Evolutionary conservation across 768 basidiomycete genomes (phyloP).

Genomic region (Tubosaeta sp.): DNA sequence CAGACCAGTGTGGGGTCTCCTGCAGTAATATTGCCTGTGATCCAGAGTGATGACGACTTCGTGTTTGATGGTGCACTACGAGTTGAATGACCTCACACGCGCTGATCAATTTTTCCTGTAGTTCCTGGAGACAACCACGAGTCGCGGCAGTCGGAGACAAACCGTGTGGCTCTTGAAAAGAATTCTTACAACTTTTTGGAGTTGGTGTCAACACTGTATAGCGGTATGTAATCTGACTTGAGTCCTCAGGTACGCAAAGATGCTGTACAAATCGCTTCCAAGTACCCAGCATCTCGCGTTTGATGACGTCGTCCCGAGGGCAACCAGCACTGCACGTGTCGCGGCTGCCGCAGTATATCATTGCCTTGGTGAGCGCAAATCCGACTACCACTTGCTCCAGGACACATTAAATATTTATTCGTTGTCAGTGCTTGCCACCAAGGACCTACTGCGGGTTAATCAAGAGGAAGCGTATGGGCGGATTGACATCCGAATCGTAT

Average conservation of each 20-base stretch:
- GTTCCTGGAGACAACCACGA: slow-evolving; percentile 35
- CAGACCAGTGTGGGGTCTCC: slow-evolving; percentile 48
- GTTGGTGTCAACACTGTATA: slow-evolving; percentile 36
- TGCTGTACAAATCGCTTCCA: slow-evolving; percentile 64
- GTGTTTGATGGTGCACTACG: slow-evolving; percentile 54
- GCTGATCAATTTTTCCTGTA: slow-evolving; percentile 17
- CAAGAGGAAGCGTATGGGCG: slow-evolving; percentile 60
- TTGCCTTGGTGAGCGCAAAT: slow-evolving; percentile 58
- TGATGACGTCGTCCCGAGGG: slow-evolving; percentile 59
- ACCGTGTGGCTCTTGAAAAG: slow-evolving; percentile 60
- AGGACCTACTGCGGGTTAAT: slow-evolving; percentile 57
- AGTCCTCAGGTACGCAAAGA: slow-evolving; percentile 62
- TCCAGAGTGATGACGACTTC: slow-evolving; percentile 58
- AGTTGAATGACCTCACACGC: neutral
- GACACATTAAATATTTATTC: neutral
- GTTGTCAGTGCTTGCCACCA: slow-evolving; percentile 66
- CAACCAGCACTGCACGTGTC: slow-evolving; percentile 68
- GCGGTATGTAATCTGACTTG: slow-evolving; percentile 10
- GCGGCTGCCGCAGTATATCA: slow-evolving; percentile 84
- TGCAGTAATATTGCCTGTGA: slow-evolving; percentile 31
- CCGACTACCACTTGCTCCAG: neutral
- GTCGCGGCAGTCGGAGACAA: slow-evolving; percentile 52
- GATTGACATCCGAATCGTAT: slow-evolving; percentile 41
- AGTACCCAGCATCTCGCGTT: slow-evolving; percentile 49
- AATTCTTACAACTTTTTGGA: slow-evolving; percentile 80